Base-by-base conservation (phyloP, 306 rosid species). In the Begonia fuchsioides region DNA sequence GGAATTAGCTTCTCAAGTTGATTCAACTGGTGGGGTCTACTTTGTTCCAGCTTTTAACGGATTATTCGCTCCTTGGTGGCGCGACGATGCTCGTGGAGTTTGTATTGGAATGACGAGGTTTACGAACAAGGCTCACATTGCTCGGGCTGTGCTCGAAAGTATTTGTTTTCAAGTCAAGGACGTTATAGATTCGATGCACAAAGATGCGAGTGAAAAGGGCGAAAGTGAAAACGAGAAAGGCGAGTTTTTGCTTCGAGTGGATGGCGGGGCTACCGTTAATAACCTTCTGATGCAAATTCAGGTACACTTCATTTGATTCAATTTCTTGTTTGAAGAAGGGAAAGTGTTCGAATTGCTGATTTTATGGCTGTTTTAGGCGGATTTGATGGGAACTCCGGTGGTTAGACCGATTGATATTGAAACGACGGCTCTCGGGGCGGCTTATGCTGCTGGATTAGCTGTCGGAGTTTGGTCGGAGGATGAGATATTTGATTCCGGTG, bases 371-470 rank as follows among this genome's bases (percentile, higher is more conserved):
- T 62, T 39, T 46, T 60, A 90, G 98, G 95, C 95, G 4, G 94
- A 90, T 64, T 58, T 90, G 77, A 41, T 72, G 59, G 95, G 87
- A 49, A 52, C 46, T 54, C 56, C 87, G 0, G 95, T 90, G 63
- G 50, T 81, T 58, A 76, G 95, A 67, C 98, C 98, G 15, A 72
- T 74, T 10, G 92, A 90, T 68, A 75, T 68, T 11, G 98, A 90
- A 73, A 90, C 95, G 13, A 90, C 98, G 14, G 95, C 98, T 10
- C 87, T 75, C 2, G 98, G 98, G 47, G 98, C 95, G 49, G 98
- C 94, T 11, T 90, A 72, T 68, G 98, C 98, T 52, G 98, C 98
- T 26, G 98, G 98, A 32, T 65, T 90, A 66, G 98, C 85, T 1
- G 69, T 53, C 16, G 97, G 98, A 48, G 35, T 90, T 55, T 81